Base-by-base conservation (phyloP, 192 early-diverging fungal species). In the Coemansia sp. region DNA sequence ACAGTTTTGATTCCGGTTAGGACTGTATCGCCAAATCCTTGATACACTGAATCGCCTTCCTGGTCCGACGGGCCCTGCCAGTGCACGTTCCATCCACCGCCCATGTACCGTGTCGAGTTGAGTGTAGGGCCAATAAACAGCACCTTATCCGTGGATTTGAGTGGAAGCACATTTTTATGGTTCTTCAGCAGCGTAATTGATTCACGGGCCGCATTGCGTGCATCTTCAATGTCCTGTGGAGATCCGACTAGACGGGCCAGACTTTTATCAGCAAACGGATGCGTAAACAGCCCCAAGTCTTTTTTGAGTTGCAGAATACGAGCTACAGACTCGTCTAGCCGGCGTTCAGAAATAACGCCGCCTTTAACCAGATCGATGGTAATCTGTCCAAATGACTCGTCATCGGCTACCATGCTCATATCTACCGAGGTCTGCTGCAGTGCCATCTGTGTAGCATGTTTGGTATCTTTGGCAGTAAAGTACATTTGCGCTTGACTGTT, bases 221-320 rank as follows among this genome's bases (percentile, higher is more conserved):
- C 78, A 5, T 75, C 69, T 10, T 80, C 57, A 1, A 75, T 31
- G 39, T 84, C 85, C 49, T 79, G 79, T 20, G 59, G 33, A 10
- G 77, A 77, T 0, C 83, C 81, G 1, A 84, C 81, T 5, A 71
- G 58, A 0, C 45, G 5, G 5, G 76, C 54, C 19, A 86, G 58
- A 8, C 30, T 37, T 37, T 38, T 60, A 43, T 80, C 68, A 2
- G 60, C 63, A 14, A 62, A 72, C 45, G 77, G 74, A 6, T 55
- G 40, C n/a, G 78, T 71, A 42, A 87, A 82, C 9, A 87, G 50
- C 0, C 85, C 85, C 5, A 87, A 50, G 57, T 87, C 85, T 61
- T 87, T 87, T 60, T 87, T 87, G 18, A 84, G 64, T 62, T 87
- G 85, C 44, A 87, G 56, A 2, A 87, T 50, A 41, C 80, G 74